Percentiles rank a stretch among this genome's conserved stretches.
phyloP scores from a whole-genome alignment of 345 rosid genomes.

The Eucalyptus urophylla region DNA sequence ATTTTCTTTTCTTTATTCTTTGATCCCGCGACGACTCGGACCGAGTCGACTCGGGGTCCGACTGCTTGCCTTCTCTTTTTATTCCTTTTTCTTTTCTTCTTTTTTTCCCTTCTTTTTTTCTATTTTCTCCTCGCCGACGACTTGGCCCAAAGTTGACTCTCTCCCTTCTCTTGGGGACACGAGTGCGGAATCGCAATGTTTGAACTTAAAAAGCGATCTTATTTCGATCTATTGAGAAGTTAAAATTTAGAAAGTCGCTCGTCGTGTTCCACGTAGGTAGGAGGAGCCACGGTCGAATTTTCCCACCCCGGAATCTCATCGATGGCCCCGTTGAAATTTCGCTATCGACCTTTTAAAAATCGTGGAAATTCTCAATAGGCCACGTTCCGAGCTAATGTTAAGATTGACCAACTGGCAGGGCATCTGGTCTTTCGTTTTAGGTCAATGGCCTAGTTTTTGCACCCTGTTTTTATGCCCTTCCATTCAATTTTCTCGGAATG shows the following conservation, averaged over 20 bases:
- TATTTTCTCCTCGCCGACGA: not conserved
- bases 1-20: not conserved
- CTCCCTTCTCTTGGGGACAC: not conserved
- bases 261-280: not conserved
- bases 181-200: too few relatives aligned
- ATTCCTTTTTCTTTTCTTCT: rapidly evolving
- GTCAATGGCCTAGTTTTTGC: not conserved
- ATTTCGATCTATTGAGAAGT: not conserved
- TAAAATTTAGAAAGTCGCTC: not conserved
- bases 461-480: not conserved
- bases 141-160: not conserved
- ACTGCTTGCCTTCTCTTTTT: not conserved
- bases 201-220: not conserved
- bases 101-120: not conserved
- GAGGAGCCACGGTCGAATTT: not conserved
- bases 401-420: not conserved
- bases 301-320: not conserved
- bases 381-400: not conserved
- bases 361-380: not conserved
- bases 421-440: not conserved
- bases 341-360: not conserved
- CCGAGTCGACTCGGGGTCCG: not conserved
- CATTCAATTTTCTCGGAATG: not conserved
- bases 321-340: not conserved
- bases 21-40: not conserved